These are phyloP conservation scores for Aschersonia sp. DNA, from an alignment of 2,329 filamentous ascomycete species.

Conservation along the genomic window DNA sequence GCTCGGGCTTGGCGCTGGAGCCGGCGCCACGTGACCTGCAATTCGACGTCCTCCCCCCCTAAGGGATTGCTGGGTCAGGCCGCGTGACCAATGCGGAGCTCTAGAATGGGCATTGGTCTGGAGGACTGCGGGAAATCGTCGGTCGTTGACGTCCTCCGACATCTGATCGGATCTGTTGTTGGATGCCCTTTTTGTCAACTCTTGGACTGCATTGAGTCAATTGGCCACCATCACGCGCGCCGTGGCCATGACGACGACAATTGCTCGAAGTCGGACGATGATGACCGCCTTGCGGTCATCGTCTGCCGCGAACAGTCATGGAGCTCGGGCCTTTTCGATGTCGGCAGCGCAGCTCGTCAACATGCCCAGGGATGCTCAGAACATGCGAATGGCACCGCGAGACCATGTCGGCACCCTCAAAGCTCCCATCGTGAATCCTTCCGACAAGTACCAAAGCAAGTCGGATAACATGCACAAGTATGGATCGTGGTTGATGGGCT, in stretches of 20 bases:
- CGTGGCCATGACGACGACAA: constrained; percentile 42
- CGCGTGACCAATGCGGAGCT: background rate
- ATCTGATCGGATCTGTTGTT: too few species aligned
- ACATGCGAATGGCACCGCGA: constrained; percentile 52
- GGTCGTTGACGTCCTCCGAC: constrained; percentile 6
- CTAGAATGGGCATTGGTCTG: background rate
- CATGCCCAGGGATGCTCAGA: constrained; percentile 45
- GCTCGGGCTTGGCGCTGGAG: background rate
- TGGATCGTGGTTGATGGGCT: constrained; percentile 91
- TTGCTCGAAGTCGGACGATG: constrained; percentile 40
- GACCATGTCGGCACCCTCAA: constrained; percentile 49
- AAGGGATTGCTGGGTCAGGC: background rate
- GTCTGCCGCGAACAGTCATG: constrained; percentile 23
- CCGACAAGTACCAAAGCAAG: constrained; percentile 84
- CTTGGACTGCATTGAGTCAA: constrained; percentile 18
- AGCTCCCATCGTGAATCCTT: constrained; percentile 72
- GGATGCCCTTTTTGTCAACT: background rate
- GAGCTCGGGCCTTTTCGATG: constrained; percentile 34
- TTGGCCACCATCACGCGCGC: constrained; percentile 24
- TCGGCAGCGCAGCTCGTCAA: constrained; percentile 35
- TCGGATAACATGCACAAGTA: constrained; percentile 83
- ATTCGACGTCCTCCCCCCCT: too few species aligned
- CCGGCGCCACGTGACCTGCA: background rate
- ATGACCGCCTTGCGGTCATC: constrained; percentile 40
- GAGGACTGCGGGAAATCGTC: constrained; percentile 12